Evolutionary conservation across 257 asterid genomes (phyloP).

Genomic region (Solanum raphanifolium): DNA sequence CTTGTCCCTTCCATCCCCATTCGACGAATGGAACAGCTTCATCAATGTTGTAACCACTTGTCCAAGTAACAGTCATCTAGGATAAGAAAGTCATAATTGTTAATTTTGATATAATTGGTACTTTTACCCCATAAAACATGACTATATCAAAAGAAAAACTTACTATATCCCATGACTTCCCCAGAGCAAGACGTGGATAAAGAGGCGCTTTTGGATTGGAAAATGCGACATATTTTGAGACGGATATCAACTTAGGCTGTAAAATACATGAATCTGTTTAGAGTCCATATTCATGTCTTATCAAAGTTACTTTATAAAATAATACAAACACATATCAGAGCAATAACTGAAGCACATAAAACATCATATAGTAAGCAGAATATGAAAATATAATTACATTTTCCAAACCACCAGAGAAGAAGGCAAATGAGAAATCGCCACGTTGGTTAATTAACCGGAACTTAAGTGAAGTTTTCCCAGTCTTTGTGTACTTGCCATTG

Average conservation of each 20-base stretch:
- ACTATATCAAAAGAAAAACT: slow-evolving; percentile 5
- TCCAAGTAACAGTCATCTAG: slow-evolving; percentile 87
- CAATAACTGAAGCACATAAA: too few relatives aligned
- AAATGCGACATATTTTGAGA: slow-evolving; percentile 63
- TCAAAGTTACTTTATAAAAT: not conserved
- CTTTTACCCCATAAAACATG: too few relatives aligned
- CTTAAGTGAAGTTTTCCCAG: slow-evolving; percentile 24
- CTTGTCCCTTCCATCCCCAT: slow-evolving; percentile 43
- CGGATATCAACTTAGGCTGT: slow-evolving; percentile 74
- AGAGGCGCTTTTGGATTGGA: slow-evolving; percentile 80
- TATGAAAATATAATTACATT: slow-evolving; percentile 14
- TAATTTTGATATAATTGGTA: too few relatives aligned
- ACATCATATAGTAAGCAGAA: too few relatives aligned
- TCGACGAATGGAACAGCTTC: slow-evolving; percentile 65
- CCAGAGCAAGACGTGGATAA: slow-evolving; percentile 91
- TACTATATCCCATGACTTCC: slow-evolving; percentile 90
- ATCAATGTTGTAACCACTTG: slow-evolving; percentile 65
- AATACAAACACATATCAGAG: not conserved
- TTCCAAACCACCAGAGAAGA: slow-evolving; percentile 57
- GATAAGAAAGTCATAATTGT: not conserved
- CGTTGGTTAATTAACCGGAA: slow-evolving; percentile 49
- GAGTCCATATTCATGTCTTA: not conserved
- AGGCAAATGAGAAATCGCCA: slow-evolving; percentile 62
- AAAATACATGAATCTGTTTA: slow-evolving; percentile 7
- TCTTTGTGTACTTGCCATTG: slow-evolving; percentile 12